Evolutionary conservation across 495 filamentous ascomycete genomes (phyloP).

Genomic region (Neurospora sp.): DNA sequence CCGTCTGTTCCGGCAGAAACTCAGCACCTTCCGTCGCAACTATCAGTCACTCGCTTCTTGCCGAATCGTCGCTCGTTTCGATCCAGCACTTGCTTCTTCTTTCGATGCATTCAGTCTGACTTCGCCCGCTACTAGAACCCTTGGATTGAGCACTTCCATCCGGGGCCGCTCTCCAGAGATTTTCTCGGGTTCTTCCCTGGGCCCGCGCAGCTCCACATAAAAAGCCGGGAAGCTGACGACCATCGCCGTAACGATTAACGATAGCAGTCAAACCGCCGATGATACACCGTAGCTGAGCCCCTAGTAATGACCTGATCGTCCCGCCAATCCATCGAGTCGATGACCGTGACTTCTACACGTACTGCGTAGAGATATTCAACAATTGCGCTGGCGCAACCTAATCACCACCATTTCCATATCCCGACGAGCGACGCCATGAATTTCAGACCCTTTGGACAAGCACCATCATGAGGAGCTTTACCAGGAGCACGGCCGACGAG

Average conservation of each 20-base stretch:
- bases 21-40: background rate
- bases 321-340: background rate
- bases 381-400: background rate
- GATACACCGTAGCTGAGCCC: background rate
- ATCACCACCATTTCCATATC: background rate
- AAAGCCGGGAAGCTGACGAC: background rate
- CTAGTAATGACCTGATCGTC: background rate
- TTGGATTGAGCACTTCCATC: background rate
- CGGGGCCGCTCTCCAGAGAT: background rate
- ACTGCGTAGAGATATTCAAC: background rate
- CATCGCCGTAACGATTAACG: background rate
- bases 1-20: background rate
- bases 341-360: background rate
- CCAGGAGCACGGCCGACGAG: background rate
- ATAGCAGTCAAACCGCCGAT: background rate
- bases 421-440: conserved; percentile 1
- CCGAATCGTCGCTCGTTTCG: background rate
- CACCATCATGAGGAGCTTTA: background rate
- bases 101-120: background rate
- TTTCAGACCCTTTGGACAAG: background rate
- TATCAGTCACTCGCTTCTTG: background rate
- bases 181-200: background rate
- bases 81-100: background rate
- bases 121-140: background rate
- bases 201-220: background rate